Base-by-base conservation (phyloP, 2,329 filamentous ascomycete genomes). In the Fusarium metavorans region DNA sequence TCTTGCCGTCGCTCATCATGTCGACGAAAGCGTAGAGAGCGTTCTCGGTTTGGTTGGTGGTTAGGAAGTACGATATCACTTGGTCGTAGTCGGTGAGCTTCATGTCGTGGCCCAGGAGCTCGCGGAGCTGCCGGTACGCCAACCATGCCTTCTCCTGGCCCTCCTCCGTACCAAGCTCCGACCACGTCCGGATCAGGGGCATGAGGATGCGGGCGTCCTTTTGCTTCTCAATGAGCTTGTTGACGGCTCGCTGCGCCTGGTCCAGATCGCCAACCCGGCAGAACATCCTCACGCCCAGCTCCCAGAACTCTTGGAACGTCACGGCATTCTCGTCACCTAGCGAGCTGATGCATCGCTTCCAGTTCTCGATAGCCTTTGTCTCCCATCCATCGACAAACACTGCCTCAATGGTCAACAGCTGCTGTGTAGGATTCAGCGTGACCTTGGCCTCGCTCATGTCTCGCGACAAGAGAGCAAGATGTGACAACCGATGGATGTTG, bases 21-120 rank as follows among this genome's bases (percentile, higher is more conserved):
- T 98, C 94, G 76, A 93, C 94, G 81, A 97, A 97, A 0, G 94
- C 90, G 63, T 91, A 90, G 64, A 96, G 87, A 1, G 94, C 94
- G 69, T 92, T 88, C 69, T 93, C 89, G 7, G 90, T 86, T 68
- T 92, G 87, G 63, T 91, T 89, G 8, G 90, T 88, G 25, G 91
- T 86, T 30, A 98, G 84, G 78, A 97, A 94, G 52, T 89, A 89
- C 23, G 92, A 88, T 56, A 93, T 91, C 39, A 95, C 88, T 70
- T 89, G 85, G 80, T 97, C 95, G 77, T 95, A 97, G 79, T 97
- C 93, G 20, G 90, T 84, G 78, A 95, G 91, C 4, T 86, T 89
- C 84, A 95, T 92, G 1, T 87, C 82, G 27, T 86, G 79, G 1
- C 89, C 90, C 3, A 95, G 85, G 7, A 88, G 86, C 30, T 86